Conservation (phyloP, 2,329 filamentous ascomycete genomes). For the Hansfordia pulvinata region DNA sequence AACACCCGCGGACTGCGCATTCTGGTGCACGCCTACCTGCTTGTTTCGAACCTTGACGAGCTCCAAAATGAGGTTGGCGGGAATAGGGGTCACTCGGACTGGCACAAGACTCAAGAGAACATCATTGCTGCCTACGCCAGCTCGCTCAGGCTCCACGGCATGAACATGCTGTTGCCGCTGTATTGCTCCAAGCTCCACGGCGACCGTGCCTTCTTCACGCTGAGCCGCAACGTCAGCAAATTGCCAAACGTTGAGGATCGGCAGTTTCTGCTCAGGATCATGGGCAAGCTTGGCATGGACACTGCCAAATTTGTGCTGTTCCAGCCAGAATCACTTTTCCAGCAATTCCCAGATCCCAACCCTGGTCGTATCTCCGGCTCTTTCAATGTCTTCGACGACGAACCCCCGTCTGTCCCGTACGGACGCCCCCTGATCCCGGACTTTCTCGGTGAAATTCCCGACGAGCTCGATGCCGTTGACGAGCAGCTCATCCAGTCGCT, state of each 20-base stretch:
- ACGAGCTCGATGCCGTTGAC: conserved; percentile 44
- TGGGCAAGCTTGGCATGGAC: conserved; percentile 63
- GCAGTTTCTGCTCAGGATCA: conserved; percentile 55
- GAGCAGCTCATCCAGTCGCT: conserved; percentile 62
- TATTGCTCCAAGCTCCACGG: conserved; percentile 71
- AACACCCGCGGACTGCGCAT: conserved; percentile 55
- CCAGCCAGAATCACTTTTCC: conserved; percentile 42
- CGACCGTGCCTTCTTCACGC: conserved; percentile 51
- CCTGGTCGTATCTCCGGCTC: conserved; percentile 31
- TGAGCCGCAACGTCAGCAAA: conserved; percentile 66
- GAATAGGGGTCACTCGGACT: conserved; percentile 23
- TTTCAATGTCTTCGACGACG: conserved; percentile 37
- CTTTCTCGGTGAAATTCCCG: conserved; percentile 53
- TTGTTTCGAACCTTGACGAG: conserved; percentile 54
- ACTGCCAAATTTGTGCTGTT: conserved; percentile 58
- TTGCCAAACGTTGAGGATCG: conserved; percentile 54
- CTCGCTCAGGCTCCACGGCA: conserved; percentile 56
- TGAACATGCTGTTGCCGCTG: conserved; percentile 69
- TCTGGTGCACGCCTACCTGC: conserved; percentile 49
- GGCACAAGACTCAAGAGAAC: conserved; percentile 49
- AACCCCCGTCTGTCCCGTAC: conserved; percentile 36
- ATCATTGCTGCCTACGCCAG: conserved; percentile 73
- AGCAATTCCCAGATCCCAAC: conserved; percentile 29
- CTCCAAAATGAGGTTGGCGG: too few species aligned
- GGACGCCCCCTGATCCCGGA: conserved; percentile 55